Base-by-base conservation (phyloP, 441 rosid species). In the Arabidopsis hybrid region DNA sequence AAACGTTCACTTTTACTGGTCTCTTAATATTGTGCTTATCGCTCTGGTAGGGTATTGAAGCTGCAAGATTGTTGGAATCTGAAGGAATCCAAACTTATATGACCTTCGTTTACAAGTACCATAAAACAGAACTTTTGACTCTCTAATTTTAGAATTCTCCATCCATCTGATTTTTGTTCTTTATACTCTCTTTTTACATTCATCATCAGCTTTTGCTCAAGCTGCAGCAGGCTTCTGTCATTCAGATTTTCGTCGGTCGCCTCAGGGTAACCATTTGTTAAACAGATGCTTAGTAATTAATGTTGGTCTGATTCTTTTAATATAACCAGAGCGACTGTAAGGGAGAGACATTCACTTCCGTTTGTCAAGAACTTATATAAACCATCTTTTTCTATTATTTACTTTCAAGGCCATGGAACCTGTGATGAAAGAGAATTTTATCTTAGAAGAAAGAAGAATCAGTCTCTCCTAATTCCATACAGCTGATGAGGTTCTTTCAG, bases 201-300 rank as follows among this genome's bases (percentile, higher is more conserved):
- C 77, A 72, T 76, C 72, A 83, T 73, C 85, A 95, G 97, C 85
- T n/a, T 95, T 95, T 85, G 93, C 97, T 79, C 99, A 89, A 84
- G 97, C 99, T 74, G 97, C 96, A 2, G 97, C 99, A 56, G 97
- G 88, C 97, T 45, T 95, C 99, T 72, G 97, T 92, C 75, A 92
- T 95, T 81, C 99, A 95, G 84, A 89, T 95, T 66, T 92, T 95
- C 76, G 96, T 91, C 29, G 97, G 97, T 60, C 99, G 99, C 56
- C 71, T 95, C 77, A 84, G 97, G 89, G 99, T 95, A 89, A 79
- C 14, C 56, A 55, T 8, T 11, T 34, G 74, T 56, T 42, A 31
- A 59, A 26, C 7, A 45, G 6, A 49, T 56, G 46, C 16, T 38
- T 14, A 57, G 59, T 60, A 31, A 11, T 61, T 14, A 18, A 18